Percentiles rank a stretch among this genome's conserved stretches.
Evolutionary conservation across 176 grass and related monocot genomes (phyloP).

Genomic region (Tillandsia leiboldiana): DNA sequence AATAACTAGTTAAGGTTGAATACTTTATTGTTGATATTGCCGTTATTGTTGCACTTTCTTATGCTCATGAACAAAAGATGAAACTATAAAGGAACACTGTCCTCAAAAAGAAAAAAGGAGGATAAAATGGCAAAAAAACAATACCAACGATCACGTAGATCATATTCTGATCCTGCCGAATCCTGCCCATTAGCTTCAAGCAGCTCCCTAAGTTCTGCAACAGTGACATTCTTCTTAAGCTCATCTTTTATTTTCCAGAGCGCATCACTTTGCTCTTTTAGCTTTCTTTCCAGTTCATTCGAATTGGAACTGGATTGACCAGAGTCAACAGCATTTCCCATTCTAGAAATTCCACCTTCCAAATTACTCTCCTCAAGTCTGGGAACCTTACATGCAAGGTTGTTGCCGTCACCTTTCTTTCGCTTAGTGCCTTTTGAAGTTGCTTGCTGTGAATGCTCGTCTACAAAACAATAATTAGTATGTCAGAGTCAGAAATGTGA

Average conservation of each 20-base stretch:
- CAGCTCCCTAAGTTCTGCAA: conserved; percentile 75
- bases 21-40: not conserved
- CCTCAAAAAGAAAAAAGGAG: not conserved
- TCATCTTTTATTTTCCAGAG: conserved; percentile 92
- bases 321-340: conserved; percentile 30
- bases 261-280: conserved; percentile 72
- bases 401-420: conserved; percentile 34
- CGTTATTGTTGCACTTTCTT: not conserved
- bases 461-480: conserved; percentile 23
- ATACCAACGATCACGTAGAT: conserved; percentile 80
- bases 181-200: conserved; percentile 84
- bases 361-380: conserved; percentile 43
- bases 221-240: conserved; percentile 60
- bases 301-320: conserved; percentile 22
- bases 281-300: conserved; percentile 42
- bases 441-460: conserved; percentile 28
- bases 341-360: conserved; percentile 24
- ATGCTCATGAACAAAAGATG: not conserved
- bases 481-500: conserved; percentile 23
- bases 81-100: not conserved
- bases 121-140: conserved; percentile 18
- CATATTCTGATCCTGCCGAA: conserved; percentile 64
- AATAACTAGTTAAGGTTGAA: not conserved
- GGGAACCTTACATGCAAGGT: conserved; percentile 33
- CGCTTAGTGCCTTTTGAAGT: conserved; percentile 56